Evolutionary conservation across 106 monocot genomes (phyloP).

Genomic region (Dendrobium chrysotoxum): DNA sequence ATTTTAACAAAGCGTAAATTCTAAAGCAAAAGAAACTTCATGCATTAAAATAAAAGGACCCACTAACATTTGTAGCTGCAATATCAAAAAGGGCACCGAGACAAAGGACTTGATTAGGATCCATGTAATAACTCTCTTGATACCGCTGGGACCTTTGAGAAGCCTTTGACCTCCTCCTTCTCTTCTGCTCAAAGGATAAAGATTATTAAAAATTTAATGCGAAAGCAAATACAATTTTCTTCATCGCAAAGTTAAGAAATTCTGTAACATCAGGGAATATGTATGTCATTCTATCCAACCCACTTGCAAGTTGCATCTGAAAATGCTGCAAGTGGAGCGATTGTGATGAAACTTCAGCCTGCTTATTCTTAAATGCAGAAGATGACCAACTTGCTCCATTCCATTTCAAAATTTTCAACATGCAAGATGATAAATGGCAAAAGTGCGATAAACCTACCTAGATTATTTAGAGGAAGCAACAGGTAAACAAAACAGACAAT

Average conservation of each 20-base stretch:
- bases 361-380: not conserved
- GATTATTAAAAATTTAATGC: not conserved
- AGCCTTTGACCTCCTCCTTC: constrained; percentile 35
- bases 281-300: not conserved
- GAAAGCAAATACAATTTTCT: not conserved
- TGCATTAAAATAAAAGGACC: not conserved
- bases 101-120: constrained; percentile 87
- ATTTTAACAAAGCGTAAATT: not conserved
- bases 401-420: not conserved
- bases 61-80: constrained; percentile 91
- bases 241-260: not conserved
- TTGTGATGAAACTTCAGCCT: not conserved
- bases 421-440: not conserved
- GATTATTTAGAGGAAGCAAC: not conserved
- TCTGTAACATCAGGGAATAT: not conserved
- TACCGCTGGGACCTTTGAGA: constrained; percentile 51
- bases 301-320: not conserved
- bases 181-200: constrained; percentile 34
- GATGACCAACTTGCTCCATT: not conserved
- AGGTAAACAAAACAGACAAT: not conserved
- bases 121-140: constrained; percentile 94
- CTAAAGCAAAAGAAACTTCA: not conserved
- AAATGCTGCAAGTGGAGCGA: not conserved
- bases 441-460: not conserved
- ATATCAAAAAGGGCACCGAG: constrained; percentile 95